Evolutionary conservation across 1,139 yeast genomes (phyloP), one percentile per base, ranked within the genome.

Genomic region (Pichia sp.): DNA sequence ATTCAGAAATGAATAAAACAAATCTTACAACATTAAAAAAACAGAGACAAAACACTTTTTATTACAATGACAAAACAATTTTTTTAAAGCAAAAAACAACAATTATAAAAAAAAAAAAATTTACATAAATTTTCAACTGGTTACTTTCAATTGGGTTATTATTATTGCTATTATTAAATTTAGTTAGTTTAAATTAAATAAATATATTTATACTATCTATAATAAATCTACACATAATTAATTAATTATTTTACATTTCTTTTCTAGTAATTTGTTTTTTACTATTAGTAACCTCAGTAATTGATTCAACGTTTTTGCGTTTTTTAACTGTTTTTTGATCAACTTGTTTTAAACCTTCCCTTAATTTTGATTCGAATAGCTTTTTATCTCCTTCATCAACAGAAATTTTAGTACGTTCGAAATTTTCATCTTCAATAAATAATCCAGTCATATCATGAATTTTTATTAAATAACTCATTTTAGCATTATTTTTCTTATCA

Each of bases 371-470:
- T 10, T 45, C 42, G 32, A 40, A 48, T 10, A 48, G n/a, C 11
- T 36, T 42, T 24, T 26, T 33, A 33, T 48, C 51, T 29, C 27
- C 45, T 12, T 48, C 51, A 35, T 48, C 49, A 35, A 42, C 25
- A 3, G 38, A 23, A 12, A 46, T 39, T 28, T 28, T 30, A 20
- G 26, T 27, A 8, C 40, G 6, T 20, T 43, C 45, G 30, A 23
- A 5, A 32, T 35, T 34, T 4, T 33, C 12, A 30, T 39, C 38
- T 16, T 48, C 51, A 20, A 40, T 39, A 11, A 37, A 48, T 28
- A 48, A 40, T 1, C 87, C 87, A 0, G 83, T 78, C 2, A 72
- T 61, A 52, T 81, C 87, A 36, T 68, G 67, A 23, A 81, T 64
- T 16, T 65, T 59, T 4, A 82, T 75, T 38, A 61, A 64, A 56